Evolutionary conservation across 768 basidiomycete genomes (phyloP).

Genomic region (Pulveroboletus sp.): DNA sequence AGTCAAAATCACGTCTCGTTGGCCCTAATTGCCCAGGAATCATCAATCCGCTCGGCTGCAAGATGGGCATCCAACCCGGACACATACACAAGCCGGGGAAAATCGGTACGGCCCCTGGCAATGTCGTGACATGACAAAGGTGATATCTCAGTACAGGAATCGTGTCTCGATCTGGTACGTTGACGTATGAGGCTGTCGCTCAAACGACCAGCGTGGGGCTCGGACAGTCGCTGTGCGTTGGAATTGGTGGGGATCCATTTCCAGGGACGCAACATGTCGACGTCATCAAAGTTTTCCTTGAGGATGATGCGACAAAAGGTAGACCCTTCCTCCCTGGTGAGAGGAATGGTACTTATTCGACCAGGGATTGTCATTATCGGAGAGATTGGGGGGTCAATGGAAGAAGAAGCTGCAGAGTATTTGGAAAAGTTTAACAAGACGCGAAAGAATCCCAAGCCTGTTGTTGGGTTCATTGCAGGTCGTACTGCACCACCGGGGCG

Average conservation of each 20-base stretch:
- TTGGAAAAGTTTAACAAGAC: constrained; percentile 91
- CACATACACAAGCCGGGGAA: constrained; percentile 96
- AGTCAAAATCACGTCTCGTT: constrained; percentile 91
- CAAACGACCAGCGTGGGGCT: constrained; percentile 95
- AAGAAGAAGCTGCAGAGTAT: constrained; percentile 98
- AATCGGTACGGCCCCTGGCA: constrained; percentile 57
- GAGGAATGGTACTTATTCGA: constrained; percentile 3
- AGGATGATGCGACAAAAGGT: constrained; percentile 93
- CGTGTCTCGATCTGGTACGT: constrained; percentile 90
- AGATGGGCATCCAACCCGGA: constrained; percentile 98
- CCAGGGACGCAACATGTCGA: constrained; percentile 94
- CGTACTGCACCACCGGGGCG: constrained; percentile 96
- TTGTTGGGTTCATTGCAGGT: constrained; percentile 97
- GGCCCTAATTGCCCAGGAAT: constrained; percentile 99
- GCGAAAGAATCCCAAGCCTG: constrained; percentile 81
- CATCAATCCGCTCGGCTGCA: constrained; percentile 95
- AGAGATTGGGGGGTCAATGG: constrained; percentile 99
- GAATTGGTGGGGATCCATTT: constrained; percentile 97
- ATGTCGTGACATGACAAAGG: not conserved
- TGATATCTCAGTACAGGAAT: constrained; percentile 51
- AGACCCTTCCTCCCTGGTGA: not conserved
- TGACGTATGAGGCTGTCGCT: constrained; percentile 98
- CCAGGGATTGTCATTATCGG: constrained; percentile 95
- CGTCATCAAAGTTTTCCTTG: constrained; percentile 92
- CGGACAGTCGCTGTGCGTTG: constrained; percentile 93